A percentile compares a stretch with the other conserved stretches of the same genome.
phyloP scores from a whole-genome alignment of 495 filamentous ascomycete species.

The Hypoxylon fragiforme region DNA sequence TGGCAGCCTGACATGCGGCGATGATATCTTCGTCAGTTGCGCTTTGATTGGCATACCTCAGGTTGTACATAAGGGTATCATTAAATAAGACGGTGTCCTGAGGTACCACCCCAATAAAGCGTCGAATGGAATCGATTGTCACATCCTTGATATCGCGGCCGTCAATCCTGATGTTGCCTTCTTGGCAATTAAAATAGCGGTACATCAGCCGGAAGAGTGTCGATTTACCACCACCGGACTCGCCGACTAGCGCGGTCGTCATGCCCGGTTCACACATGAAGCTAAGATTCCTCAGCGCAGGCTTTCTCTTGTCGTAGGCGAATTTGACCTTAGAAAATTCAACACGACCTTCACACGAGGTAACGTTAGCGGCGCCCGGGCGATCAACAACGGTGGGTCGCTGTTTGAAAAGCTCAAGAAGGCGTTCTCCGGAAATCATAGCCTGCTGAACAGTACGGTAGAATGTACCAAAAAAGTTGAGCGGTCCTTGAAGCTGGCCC shows the following conservation, averaged over 20 bases:
- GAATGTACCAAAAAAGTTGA: slow-evolving; percentile 98
- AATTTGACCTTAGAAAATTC: slow-evolving; percentile 86
- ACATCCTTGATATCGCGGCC: slow-evolving; percentile 80
- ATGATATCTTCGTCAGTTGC: slow-evolving; percentile 87
- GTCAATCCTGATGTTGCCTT: slow-evolving; percentile 80
- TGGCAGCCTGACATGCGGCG: slow-evolving; percentile 86
- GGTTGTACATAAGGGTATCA: slow-evolving; percentile 93
- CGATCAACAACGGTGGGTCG: slow-evolving; percentile 85
- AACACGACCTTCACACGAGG: slow-evolving; percentile 76
- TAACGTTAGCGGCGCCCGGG: slow-evolving; percentile 51
- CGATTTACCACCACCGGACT: slow-evolving; percentile 95
- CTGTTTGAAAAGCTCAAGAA: slow-evolving; percentile 89
- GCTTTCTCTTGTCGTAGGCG: slow-evolving; percentile 83
- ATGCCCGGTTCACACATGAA: slow-evolving; percentile 87
- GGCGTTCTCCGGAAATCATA: slow-evolving; percentile 94
- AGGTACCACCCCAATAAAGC: slow-evolving; percentile 91
- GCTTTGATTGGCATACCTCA: slow-evolving; percentile 87
- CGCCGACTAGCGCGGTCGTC: slow-evolving; percentile 92
- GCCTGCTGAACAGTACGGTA: slow-evolving; percentile 94
- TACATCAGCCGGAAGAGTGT: slow-evolving; percentile 96
- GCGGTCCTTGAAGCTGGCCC: slow-evolving; percentile 84
- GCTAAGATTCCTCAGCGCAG: slow-evolving; percentile 77
- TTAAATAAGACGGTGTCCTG: slow-evolving; percentile 98
- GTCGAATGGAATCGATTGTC: slow-evolving; percentile 90
- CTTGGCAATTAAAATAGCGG: slow-evolving; percentile 84